phyloP scores from a whole-genome alignment of 2,329 filamentous ascomycete species.

The Phialophora chinensis region DNA sequence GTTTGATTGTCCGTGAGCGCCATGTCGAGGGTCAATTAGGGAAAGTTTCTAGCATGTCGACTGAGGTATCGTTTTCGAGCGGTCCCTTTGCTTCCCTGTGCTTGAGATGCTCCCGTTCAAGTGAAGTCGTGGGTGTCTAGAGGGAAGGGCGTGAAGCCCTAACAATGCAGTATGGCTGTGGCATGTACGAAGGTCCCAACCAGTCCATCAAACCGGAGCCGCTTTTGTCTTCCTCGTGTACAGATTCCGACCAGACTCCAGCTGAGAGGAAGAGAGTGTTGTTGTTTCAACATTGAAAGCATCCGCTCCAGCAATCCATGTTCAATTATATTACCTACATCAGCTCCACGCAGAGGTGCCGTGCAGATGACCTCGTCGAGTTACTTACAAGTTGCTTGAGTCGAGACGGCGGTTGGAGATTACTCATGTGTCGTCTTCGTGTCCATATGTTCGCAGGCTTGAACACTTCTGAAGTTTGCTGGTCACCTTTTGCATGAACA shows the following conservation, averaged over 20 bases:
- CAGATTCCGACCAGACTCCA: background rate
- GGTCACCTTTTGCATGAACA: no score
- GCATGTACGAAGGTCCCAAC: background rate
- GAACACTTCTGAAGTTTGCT: no score
- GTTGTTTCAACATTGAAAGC: background rate
- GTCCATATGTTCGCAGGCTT: no score
- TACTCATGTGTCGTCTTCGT: no score
- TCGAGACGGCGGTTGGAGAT: no score
- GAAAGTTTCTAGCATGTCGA: background rate
- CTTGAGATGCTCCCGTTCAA: background rate
- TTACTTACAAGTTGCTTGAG: no score
- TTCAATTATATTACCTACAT: background rate
- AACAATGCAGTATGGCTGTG: background rate
- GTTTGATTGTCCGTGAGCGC: background rate
- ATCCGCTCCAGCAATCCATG: background rate
- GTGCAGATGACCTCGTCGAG: no score
- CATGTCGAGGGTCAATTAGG: background rate
- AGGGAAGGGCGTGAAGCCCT: background rate
- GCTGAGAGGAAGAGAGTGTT: background rate
- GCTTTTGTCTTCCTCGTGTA: background rate
- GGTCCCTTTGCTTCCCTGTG: background rate
- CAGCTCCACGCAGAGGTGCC: background rate
- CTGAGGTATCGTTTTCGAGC: background rate
- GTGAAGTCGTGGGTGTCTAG: background rate
- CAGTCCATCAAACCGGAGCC: background rate